phyloP scores from a whole-genome alignment of 2,329 filamentous ascomycete species.

The Talaromyces sp. region DNA sequence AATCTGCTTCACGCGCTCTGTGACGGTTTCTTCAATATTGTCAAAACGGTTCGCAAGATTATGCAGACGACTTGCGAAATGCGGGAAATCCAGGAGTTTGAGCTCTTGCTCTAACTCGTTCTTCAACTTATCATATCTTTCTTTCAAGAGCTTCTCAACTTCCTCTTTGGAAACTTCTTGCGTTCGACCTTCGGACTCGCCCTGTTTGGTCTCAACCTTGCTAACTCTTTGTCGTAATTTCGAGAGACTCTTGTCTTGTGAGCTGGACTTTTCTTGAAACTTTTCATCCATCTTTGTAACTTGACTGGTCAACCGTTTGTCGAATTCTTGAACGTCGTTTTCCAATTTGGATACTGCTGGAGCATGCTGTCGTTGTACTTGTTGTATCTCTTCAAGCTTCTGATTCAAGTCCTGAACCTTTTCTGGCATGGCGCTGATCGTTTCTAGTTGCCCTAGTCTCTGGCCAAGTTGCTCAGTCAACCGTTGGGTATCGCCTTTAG shows the following conservation, averaged over 20 bases:
- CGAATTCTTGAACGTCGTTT: background rate
- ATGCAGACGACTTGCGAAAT: background rate
- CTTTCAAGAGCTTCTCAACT: background rate
- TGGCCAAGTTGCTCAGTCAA: background rate
- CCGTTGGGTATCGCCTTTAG: background rate
- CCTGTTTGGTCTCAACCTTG: background rate
- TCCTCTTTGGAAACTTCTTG: background rate
- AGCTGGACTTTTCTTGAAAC: background rate
- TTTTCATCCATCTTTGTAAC: background rate
- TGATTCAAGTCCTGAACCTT: background rate
- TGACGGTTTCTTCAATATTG: background rate
- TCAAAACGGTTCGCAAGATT: background rate
- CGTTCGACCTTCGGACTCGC: background rate
- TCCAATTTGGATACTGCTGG: background rate
- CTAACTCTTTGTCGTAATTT: background rate
- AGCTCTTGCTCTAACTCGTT: too few species aligned
- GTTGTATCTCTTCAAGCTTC: background rate
- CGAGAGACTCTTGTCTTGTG: background rate
- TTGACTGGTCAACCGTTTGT: background rate
- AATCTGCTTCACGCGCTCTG: background rate
- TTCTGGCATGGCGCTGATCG: background rate
- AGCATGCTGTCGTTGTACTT: background rate
- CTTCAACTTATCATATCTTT: background rate
- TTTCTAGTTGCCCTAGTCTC: background rate
- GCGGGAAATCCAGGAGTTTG: background rate